Conservation (phyloP, 108 stramenopile genomes). For the Skeletonema costatum region DNA sequence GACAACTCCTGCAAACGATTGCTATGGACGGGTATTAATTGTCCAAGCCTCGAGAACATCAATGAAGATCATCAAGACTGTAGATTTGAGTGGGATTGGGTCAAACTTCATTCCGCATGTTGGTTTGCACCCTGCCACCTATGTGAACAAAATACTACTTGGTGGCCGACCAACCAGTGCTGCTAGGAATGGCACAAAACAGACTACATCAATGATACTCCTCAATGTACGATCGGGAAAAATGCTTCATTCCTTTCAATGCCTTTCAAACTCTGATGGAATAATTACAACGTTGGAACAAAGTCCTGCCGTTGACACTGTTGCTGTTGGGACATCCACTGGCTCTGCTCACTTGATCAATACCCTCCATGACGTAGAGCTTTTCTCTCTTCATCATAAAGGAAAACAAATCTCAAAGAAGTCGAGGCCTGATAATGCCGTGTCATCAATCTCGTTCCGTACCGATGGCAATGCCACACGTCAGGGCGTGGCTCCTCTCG, state of each 20-base stretch:
- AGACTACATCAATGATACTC: slow-evolving; percentile 57
- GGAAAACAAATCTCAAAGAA: slow-evolving; percentile 10
- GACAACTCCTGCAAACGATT: slow-evolving; percentile 12
- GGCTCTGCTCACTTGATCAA: slow-evolving; percentile 81
- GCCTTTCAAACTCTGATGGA: slow-evolving; percentile 26
- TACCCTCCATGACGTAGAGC: slow-evolving; percentile 61
- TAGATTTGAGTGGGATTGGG: slow-evolving; percentile 44
- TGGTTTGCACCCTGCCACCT: slow-evolving; percentile 82
- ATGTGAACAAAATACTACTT: slow-evolving; percentile 86
- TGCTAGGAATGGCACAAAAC: slow-evolving; percentile 16
- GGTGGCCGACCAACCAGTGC: slow-evolving; percentile 50
- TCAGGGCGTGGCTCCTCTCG: slow-evolving; percentile 79
- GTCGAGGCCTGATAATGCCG: slow-evolving; percentile 21
- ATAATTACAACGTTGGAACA: slow-evolving; percentile 69
- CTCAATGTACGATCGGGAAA: slow-evolving; percentile 77
- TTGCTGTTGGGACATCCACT: slow-evolving; percentile 73
- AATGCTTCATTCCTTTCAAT: slow-evolving; percentile 75
- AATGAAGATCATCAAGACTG: slow-evolving; percentile 64
- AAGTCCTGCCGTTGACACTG: slow-evolving; percentile 86
- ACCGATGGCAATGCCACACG: slow-evolving; percentile 81
- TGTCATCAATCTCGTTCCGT: slow-evolving; percentile 83
- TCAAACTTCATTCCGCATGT: slow-evolving; percentile 60
- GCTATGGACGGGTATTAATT: slow-evolving; percentile 66
- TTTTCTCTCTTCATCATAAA: slow-evolving; percentile 73
- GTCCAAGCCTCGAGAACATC: slow-evolving; percentile 59